Base-by-base conservation (phyloP, 2,329 filamentous ascomycete genomes). In the Erysiphe pulchra region DNA sequence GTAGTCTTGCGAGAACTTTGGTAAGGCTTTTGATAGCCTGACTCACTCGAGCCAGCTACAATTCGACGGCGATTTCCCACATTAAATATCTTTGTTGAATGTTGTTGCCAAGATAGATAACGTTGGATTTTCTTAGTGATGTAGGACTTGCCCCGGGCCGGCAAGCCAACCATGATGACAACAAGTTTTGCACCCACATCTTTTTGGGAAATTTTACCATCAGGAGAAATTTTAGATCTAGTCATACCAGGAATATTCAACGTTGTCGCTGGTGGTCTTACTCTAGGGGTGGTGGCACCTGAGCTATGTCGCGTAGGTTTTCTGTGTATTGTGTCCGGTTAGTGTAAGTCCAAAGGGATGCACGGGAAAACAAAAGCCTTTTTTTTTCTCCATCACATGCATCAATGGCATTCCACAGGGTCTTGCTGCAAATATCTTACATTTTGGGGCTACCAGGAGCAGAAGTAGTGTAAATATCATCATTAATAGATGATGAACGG, bases 121-220 rank as follows among this genome's bases (percentile, higher is more conserved):
- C 90, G 74, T 48, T 90, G 81, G 50, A 98, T 73, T 65, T 98
- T 98, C 68, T 95, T 95, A 50, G 90, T 95, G 56, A 98, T 92
- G 63, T 98, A 98, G 46, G 86, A 94, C 65, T 98, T 98, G 59
- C 90, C 90, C 56, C 90, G 71, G 10, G 90, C 90, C 2, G 90
- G 90, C 55, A 98, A 65, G 51, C 90, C 90, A 49, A 98, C 90
- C 90, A 98, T 98, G 60, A 98, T 77, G 56, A 98, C 92, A 58
- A 95, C 84, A 50, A 98, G 69, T 67, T 98, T 98, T 37, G 90
- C 81, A 44, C 86, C 90, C 44, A 98, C 81, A 69, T 98, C 90
- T 57, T 87, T 73, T 58, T 87, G 77, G 46, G 90, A 80, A 54
- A 98, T 98, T 55, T 83, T 77, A 53, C 90, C 90, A 61, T 98